Percentiles rank a stretch among this genome's conserved stretches.
These are phyloP conservation scores for Bertia moriformis DNA, from an alignment of 2,329 filamentous ascomycete genomes.

Conservation along the genomic window DNA sequence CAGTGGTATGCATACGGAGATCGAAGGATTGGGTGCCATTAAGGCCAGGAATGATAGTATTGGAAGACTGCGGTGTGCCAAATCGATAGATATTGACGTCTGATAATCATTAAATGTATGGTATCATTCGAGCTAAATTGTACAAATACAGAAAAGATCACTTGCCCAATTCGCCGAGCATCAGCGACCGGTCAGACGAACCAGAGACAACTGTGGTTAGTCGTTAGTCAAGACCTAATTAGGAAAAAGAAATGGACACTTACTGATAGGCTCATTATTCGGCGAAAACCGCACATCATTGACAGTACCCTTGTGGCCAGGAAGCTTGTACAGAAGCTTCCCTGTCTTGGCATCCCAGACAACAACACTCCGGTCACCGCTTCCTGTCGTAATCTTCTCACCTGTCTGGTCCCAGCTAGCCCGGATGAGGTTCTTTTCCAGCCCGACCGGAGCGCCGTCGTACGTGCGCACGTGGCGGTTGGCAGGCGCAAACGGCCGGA, in stretches of 20 bases:
- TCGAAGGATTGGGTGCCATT: no score
- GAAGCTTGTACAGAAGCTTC: slow-evolving; percentile 85
- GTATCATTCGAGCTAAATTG: no score
- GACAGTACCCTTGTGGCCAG: slow-evolving; percentile 86
- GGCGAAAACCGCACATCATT: slow-evolving; percentile 90
- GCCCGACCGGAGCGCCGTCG: slow-evolving; percentile 73
- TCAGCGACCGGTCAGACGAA: background rate
- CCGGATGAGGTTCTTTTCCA: slow-evolving; percentile 82
- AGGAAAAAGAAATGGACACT: slow-evolving; percentile 18
- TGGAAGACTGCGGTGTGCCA: no score
- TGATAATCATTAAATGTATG: no score
- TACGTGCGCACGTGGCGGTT: slow-evolving; percentile 77
- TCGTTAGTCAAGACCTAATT: background rate
- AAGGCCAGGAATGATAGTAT: no score
- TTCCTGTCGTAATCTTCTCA: slow-evolving; percentile 75
- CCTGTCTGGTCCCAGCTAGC: slow-evolving; percentile 82
- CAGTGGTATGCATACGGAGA: no score
- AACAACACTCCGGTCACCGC: slow-evolving; percentile 78
- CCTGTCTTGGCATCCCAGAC: slow-evolving; percentile 83
- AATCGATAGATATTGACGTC: no score
- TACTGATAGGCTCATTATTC: slow-evolving; percentile 71
- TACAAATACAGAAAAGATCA: no score
- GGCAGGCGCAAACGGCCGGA: slow-evolving; percentile 80
- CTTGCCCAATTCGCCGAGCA: slow-evolving; percentile 1
- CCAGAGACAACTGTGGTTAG: background rate